Evolutionary conservation across 345 rosid species (phyloP).

Genomic region (thale cress (Arabidopsis thaliana)): DNA sequence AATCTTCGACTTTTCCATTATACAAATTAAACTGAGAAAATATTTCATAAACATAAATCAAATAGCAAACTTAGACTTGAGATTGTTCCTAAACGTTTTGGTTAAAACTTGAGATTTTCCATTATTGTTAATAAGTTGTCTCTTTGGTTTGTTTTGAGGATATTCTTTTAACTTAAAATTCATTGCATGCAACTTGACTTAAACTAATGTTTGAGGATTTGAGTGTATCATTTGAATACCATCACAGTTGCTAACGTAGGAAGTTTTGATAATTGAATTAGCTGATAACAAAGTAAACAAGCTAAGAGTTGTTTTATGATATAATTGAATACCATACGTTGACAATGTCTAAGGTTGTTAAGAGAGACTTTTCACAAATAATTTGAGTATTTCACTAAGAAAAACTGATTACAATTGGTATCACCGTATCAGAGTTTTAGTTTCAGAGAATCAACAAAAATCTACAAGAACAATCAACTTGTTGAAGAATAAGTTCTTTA

Average conservation of each 20-base stretch:
- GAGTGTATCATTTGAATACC: not conserved
- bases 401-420: no score
- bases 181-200: no score
- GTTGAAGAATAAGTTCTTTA: not conserved
- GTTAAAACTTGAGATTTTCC: conserved; percentile 37
- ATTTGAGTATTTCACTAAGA: not conserved
- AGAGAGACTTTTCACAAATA: conserved; percentile 11
- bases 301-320: not conserved
- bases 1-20: not conserved
- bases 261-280: conserved; percentile 12
- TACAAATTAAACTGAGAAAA: not conserved
- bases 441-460: no score
- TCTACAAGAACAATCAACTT: not conserved
- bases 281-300: not conserved
- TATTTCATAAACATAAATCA: not conserved
- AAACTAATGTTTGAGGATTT: not conserved
- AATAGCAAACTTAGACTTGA: conserved; percentile 55
- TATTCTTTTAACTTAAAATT: no score
- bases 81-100: conserved; percentile 55
- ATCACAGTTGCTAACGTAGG: not conserved
- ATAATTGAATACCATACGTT: not conserved
- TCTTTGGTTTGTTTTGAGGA: no score
- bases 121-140: no score
- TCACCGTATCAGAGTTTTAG: no score
- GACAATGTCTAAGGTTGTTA: conserved; percentile 1